A percentile compares a stretch with the other conserved stretches of the same genome.
Conservation (phyloP, 2,329 filamentous ascomycete genomes). For the Aspergillus sp. region DNA sequence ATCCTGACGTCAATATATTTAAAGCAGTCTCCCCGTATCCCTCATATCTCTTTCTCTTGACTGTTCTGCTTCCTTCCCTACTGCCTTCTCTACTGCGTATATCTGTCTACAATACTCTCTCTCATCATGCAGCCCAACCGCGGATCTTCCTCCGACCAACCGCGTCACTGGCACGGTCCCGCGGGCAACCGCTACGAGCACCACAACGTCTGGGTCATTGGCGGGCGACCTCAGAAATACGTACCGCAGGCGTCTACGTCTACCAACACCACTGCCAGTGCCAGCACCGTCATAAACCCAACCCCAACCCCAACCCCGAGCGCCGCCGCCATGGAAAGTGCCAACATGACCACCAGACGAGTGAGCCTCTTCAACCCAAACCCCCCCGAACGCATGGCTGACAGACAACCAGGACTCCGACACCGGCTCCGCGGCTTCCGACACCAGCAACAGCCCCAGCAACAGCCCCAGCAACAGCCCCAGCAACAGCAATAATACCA, state of each 20-base stretch:
- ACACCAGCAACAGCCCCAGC: conserved; percentile 13
- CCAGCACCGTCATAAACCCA: too few relatives aligned
- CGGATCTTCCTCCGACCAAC: background rate
- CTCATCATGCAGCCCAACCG: too few relatives aligned
- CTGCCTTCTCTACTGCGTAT: too few relatives aligned
- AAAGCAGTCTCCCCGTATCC: too few relatives aligned
- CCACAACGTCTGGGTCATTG: conserved; percentile 26
- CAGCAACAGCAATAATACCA: conserved; percentile 1
- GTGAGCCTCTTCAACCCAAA: background rate
- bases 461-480: conserved; percentile 3
- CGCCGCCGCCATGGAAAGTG: background rate
- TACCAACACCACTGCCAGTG: background rate
- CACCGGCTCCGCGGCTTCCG: conserved; percentile 21
- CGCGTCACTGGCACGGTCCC: conserved; percentile 24
- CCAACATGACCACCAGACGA: background rate
- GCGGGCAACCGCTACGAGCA: conserved; percentile 27
- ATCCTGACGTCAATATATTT: too few relatives aligned
- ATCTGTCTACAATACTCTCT: too few relatives aligned
- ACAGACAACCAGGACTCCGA: too few relatives aligned
- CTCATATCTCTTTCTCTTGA: too few relatives aligned
- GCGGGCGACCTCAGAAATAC: conserved; percentile 14
- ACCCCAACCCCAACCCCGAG: too few relatives aligned
- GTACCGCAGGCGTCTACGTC: conserved; percentile 13
- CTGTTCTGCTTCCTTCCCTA: too few relatives aligned
- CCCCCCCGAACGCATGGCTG: conserved; percentile 10